These are phyloP conservation scores for Debaryomyces robertsiae DNA, from an alignment of 1,139 yeast species.

Conservation along the genomic window DNA sequence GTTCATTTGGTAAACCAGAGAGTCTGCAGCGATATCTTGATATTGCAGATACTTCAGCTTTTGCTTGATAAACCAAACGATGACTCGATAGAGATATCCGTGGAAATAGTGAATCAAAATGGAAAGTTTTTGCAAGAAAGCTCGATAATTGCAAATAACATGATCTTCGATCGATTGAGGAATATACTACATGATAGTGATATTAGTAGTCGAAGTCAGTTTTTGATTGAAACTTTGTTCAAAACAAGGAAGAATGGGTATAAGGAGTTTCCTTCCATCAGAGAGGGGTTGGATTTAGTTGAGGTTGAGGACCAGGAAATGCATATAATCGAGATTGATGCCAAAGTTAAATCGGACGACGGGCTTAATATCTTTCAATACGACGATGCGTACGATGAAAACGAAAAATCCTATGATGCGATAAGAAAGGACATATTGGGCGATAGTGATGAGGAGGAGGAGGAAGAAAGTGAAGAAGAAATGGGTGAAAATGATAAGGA, in stretches of 20 bases:
- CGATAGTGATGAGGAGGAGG: constrained; percentile 20
- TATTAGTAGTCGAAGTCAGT: constrained; percentile 47
- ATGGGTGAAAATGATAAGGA: constrained; percentile 17
- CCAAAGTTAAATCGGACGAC: constrained; percentile 44
- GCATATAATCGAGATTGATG: constrained; percentile 60
- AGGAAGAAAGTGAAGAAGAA: constrained; percentile 18
- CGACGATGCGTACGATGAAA: constrained; percentile 55
- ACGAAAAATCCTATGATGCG: constrained; percentile 44
- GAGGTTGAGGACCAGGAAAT: constrained; percentile 64
- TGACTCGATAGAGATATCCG: constrained; percentile 34
- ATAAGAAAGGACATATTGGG: constrained; percentile 23
- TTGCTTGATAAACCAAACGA: constrained; percentile 57
- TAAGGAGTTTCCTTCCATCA: constrained; percentile 41
- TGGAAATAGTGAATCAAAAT: constrained; percentile 26
- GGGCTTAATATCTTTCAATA: constrained; percentile 52
- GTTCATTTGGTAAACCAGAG: constrained; percentile 67
- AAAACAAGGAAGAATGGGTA: constrained; percentile 53
- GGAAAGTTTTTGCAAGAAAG: constrained; percentile 27
- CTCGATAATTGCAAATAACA: constrained; percentile 36
- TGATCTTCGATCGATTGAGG: constrained; percentile 64
- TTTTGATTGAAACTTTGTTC: constrained; percentile 55
- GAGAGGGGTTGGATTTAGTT: constrained; percentile 56
- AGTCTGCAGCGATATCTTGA: constrained; percentile 64
- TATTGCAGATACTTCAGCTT: constrained; percentile 64
- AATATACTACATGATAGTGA: constrained; percentile 58